phyloP scores from a whole-genome alignment of 1,139 yeast species.

The Debaryomycetaceae sp. region DNA sequence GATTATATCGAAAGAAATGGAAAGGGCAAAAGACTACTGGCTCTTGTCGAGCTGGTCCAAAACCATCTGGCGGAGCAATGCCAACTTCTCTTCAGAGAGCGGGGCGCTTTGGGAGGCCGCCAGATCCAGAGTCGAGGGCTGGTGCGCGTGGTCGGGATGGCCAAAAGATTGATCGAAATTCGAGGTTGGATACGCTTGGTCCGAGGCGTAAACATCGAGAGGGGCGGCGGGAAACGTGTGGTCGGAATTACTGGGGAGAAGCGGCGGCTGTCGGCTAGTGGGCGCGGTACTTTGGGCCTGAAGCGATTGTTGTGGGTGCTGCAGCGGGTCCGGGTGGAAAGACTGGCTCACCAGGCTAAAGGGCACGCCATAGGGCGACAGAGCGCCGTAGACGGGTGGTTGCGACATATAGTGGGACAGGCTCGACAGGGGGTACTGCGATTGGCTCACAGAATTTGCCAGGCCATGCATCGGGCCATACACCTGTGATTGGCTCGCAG shows the following conservation, averaged over 20 bases:
- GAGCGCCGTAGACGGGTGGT: neutral
- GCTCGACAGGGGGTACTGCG: slow-evolving; percentile 3
- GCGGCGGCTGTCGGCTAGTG: neutral
- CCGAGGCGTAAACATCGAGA: neutral
- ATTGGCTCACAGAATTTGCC: slow-evolving; percentile 3
- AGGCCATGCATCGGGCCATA: slow-evolving; percentile 3
- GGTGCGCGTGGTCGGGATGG: slow-evolving; percentile 2
- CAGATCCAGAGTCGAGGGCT: slow-evolving; percentile 1
- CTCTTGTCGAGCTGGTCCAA: slow-evolving; percentile 11
- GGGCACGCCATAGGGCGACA: slow-evolving; percentile 9
- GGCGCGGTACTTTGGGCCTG: too few species aligned
- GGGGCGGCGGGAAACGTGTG: too few species aligned
- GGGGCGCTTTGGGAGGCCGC: neutral
- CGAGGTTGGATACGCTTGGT: slow-evolving; percentile 2
- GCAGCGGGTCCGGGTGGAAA: neutral
- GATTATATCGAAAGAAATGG: too few species aligned
- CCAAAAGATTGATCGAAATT: slow-evolving; percentile 1
- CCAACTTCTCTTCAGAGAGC: slow-evolving; percentile 8
- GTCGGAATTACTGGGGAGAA: slow-evolving; percentile 2
- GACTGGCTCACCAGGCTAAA: slow-evolving; percentile 7
- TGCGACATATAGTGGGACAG: too few species aligned
- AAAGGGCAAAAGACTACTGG: slow-evolving; percentile 6
- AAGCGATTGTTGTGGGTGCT: neutral
- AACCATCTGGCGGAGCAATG: slow-evolving; percentile 20
- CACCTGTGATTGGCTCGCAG: too few species aligned